Evolutionary conservation across 495 filamentous ascomycete species (phyloP), one percentile per base, ranked within the genome.

Genomic region (Penicillium angulare): DNA sequence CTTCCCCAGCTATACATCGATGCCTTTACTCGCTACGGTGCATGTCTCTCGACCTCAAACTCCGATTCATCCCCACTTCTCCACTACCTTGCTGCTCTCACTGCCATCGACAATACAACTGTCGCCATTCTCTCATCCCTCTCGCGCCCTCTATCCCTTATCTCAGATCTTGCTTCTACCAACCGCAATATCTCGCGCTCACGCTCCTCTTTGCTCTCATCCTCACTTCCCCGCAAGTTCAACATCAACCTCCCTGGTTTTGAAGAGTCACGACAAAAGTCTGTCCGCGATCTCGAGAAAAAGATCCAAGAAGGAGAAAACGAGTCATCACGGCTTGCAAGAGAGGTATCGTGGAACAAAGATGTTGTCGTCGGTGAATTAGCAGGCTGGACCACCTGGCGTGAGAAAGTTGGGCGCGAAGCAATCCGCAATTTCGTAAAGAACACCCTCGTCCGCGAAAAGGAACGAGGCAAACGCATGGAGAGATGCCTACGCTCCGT

Each of bases 341-440:
- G 81, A 40, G 95, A 99, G 61, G 67, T 99, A 16, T 73, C 88
- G 27, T 97, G 95, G 64, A 96, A 91, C 43, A 92, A 96, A 69
- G 88, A 92, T 65, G 89, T 92, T 8, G 92, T 97, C 5, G 92
- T 95, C 10, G 77, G 83, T 7, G 95, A 99, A 66, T 64, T 99
- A 50, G 92, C 93, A 1, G 92, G 89, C 2, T 97, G 92, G 87
- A 89, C 95, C 59, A 90, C 93, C 12, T 82, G 89, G 75, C 84
- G 91, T 43, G 90, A 86, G 56, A 82, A 81, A 55, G 79, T 90
- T 68, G 91, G 87, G 2, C 73, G 83, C 22, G 83, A 80, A 53
- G 87, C 87, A 3, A 82, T 97, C 31, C 80, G 77, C 52, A 79
- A 87, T 13, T 82, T 95, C 58, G 92, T 87, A 29, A 83, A 76